These are phyloP conservation scores for Auricularia auricula-judae DNA, from an alignment of 768 basidiomycete genomes.

Conservation along the genomic window DNA sequence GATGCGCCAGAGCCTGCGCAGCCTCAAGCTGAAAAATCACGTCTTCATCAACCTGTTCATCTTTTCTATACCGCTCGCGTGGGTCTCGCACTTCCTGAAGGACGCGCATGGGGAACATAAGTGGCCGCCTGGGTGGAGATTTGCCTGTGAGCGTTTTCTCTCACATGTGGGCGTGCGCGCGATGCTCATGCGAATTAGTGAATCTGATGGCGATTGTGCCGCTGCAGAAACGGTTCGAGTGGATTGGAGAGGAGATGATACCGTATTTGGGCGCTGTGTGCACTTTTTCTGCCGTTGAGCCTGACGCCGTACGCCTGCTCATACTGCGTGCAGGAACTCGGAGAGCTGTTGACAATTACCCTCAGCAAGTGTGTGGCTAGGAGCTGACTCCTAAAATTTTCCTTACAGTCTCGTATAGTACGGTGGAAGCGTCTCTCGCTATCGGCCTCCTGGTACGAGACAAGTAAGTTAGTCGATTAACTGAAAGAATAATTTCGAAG, in stretches of 20 bases:
- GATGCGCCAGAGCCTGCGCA: neutral
- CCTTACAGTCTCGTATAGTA: slow-evolving; percentile 36
- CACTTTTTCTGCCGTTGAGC: neutral
- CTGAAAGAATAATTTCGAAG: no score
- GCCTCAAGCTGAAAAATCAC: slow-evolving; percentile 12
- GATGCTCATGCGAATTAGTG: slow-evolving; percentile 27
- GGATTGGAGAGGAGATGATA: slow-evolving; percentile 44
- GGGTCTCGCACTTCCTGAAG: slow-evolving; percentile 41
- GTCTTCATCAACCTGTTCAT: slow-evolving; percentile 39
- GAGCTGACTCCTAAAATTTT: slow-evolving; percentile 40
- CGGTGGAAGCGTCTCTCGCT: slow-evolving; percentile 61
- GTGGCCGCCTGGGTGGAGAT: neutral
- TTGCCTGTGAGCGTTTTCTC: neutral
- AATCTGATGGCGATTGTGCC: slow-evolving; percentile 57
- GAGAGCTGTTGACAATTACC: neutral
- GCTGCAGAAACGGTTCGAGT: slow-evolving; percentile 56
- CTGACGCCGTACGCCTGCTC: neutral
- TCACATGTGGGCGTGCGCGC: neutral
- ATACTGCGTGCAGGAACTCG: neutral
- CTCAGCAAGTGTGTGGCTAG: slow-evolving; percentile 12
- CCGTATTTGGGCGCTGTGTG: slow-evolving; percentile 37
- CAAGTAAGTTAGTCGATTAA: neutral
- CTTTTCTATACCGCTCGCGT: slow-evolving; percentile 48
- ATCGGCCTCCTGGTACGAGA: slow-evolving; percentile 57
- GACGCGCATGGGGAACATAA: neutral